These are phyloP conservation scores for Pichia scutulata DNA, from an alignment of 805 yeast species.

Conservation along the genomic window DNA sequence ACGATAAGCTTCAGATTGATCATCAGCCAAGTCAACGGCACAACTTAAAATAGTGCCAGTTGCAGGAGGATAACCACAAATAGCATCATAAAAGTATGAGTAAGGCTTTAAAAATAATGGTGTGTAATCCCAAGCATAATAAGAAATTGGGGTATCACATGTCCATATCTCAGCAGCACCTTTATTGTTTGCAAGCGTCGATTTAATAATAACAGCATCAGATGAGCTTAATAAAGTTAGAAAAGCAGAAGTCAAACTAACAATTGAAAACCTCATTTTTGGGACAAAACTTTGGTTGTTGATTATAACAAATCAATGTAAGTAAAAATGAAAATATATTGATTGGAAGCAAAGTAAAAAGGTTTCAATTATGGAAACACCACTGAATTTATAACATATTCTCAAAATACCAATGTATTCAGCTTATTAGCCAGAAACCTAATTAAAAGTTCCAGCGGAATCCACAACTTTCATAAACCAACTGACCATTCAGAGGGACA, in stretches of 20 bases:
- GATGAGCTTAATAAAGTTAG: not conserved
- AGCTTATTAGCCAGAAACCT: too few relatives aligned
- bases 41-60: constrained; percentile 14
- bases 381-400: not conserved
- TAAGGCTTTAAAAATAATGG: constrained; percentile 2
- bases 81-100: constrained; percentile 3
- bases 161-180: constrained; percentile 14
- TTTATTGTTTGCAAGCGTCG: not conserved
- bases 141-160: constrained; percentile 8
- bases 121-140: constrained; percentile 10
- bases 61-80: constrained; percentile 16
- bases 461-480: too few relatives aligned
- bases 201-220: not conserved
- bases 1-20: not conserved
- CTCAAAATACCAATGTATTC: not conserved
- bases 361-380: not conserved
- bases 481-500: too few relatives aligned
- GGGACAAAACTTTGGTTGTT: too few relatives aligned
- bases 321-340: not conserved
- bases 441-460: too few relatives aligned
- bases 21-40: constrained; percentile 4
- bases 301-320: not conserved
- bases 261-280: not conserved
- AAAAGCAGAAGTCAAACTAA: not conserved
- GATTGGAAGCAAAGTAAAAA: not conserved